Evolutionary conservation across 768 basidiomycete species (phyloP).

Genomic region (Hypholoma sublateritium): DNA sequence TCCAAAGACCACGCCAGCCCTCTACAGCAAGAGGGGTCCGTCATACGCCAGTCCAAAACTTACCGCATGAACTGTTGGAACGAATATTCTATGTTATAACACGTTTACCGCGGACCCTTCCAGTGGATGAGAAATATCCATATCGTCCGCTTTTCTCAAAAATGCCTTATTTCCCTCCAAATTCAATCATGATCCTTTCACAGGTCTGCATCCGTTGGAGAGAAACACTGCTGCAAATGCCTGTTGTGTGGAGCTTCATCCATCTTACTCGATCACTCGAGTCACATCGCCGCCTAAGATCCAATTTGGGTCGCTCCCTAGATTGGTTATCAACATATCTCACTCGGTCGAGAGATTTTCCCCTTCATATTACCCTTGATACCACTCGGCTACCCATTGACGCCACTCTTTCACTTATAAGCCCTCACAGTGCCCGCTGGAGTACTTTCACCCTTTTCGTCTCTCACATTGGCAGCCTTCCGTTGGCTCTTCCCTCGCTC

Average conservation of each 20-base stretch:
- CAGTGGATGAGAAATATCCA: slow-evolving; percentile 24
- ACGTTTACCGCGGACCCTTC: slow-evolving; percentile 11
- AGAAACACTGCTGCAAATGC: slow-evolving; percentile 17
- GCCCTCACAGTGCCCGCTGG: slow-evolving; percentile 21
- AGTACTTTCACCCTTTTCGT: slow-evolving; percentile 23
- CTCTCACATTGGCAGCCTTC: slow-evolving; percentile 26
- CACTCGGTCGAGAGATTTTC: slow-evolving; percentile 14
- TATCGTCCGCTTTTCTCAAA: slow-evolving; percentile 26
- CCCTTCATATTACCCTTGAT: slow-evolving; percentile 26
- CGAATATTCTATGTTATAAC: slow-evolving; percentile 22
- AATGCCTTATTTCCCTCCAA: slow-evolving; percentile 14
- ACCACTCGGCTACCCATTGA: slow-evolving; percentile 21
- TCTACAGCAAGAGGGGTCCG: no score
- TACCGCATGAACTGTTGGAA: slow-evolving; percentile 29
- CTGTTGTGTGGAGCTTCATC: slow-evolving; percentile 22
- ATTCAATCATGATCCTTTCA: slow-evolving; percentile 14
- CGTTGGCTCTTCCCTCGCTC: slow-evolving; percentile 19
- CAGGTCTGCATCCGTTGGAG: slow-evolving; percentile 27
- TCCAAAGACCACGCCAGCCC: no score
- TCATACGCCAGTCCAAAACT: no score
- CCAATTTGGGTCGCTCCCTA: slow-evolving; percentile 14
- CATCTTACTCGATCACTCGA: slow-evolving; percentile 22
- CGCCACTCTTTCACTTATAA: slow-evolving; percentile 9
- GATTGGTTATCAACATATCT: slow-evolving; percentile 25
- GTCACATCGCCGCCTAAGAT: slow-evolving; percentile 21